Evolutionary conservation across 2,329 filamentous ascomycete genomes (phyloP), one percentile per base, ranked within the genome.

Genomic region (Trichoderma sp.): DNA sequence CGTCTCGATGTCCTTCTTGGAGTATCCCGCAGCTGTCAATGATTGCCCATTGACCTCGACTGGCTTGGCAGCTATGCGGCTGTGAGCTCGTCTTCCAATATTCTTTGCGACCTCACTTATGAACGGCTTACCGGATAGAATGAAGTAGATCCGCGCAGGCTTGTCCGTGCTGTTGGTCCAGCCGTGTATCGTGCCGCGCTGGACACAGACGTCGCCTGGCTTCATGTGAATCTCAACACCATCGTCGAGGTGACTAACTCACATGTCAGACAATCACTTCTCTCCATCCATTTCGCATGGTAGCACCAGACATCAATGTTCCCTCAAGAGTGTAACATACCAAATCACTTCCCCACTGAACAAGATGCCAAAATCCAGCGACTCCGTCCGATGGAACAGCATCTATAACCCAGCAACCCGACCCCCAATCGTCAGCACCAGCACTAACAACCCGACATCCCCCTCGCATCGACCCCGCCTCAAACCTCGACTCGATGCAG

Each of bases 121-220:
- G 5, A 28, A 5, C 81, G 81, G 17, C 66, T 12, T 67, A 71
- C 69, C 67, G 17, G 64, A 60, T 3, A 71, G 45, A 7, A 71
- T 54, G 41, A 71, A 71, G 14, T 66, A 68, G 12, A 71, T 41
- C 1, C 69, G 65, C 7, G 68, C 67, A n/a, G 68, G 66, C 45
- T 69, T 58, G 19, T 69, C 64, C 2, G 66, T 65, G 12, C 64
- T 28, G 51, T 71, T 71, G 10, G 67, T 64, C 69, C 69, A 71
- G 17, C 66, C 69, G 50, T 71, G 69, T 5, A 70, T 68, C 12
- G 69, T 71, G 26, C 67, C 69, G 44, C 69, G 68, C 64, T 71
- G 69, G 6, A 71, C 67, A 19, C 68, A 69, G 12, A 71, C 67
- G 28, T 71, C 69, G 17, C 69, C 69, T 0, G 67, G 58, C 34